Conservation (phyloP, 2,329 filamentous ascomycete species). For the Sarocladium oryzae region DNA sequence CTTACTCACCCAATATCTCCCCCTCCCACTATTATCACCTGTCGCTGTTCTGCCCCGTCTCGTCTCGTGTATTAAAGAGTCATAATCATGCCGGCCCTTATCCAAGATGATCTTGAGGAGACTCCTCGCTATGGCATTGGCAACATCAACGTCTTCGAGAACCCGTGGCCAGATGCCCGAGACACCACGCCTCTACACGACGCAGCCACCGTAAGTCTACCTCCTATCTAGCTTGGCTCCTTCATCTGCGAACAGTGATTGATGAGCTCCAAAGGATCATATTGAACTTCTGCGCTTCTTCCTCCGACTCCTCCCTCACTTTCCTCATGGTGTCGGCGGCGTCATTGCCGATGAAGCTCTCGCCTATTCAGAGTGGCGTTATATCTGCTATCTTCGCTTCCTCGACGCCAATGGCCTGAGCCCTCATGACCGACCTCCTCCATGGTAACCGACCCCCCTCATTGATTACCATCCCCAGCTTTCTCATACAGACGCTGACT, state of each 20-base stretch:
- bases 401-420: conserved; percentile 11
- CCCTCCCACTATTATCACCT: background rate
- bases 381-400: conserved; percentile 15
- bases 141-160: conserved; percentile 4
- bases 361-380: conserved; percentile 16
- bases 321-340: conserved; percentile 10
- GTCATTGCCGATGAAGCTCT: conserved; percentile 12
- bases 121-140: background rate
- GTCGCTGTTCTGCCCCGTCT: no score
- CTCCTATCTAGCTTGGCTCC: no score
- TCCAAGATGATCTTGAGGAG: conserved; percentile 3
- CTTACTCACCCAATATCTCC: background rate
- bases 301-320: conserved; percentile 13
- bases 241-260: no score
- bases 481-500: background rate
- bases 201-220: conserved; percentile 4
- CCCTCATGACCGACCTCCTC: conserved; percentile 14
- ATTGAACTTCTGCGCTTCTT: conserved; percentile 13
- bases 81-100: conserved; percentile 5
- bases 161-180: background rate
- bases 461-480: background rate
- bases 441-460: conserved; percentile 8
- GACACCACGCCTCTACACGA: conserved; percentile 3
- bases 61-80: no score
- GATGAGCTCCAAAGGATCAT: conserved; percentile 10